These are phyloP conservation scores for Neurospora discreta DNA, from an alignment of 495 filamentous ascomycete genomes.

Conservation along the genomic window DNA sequence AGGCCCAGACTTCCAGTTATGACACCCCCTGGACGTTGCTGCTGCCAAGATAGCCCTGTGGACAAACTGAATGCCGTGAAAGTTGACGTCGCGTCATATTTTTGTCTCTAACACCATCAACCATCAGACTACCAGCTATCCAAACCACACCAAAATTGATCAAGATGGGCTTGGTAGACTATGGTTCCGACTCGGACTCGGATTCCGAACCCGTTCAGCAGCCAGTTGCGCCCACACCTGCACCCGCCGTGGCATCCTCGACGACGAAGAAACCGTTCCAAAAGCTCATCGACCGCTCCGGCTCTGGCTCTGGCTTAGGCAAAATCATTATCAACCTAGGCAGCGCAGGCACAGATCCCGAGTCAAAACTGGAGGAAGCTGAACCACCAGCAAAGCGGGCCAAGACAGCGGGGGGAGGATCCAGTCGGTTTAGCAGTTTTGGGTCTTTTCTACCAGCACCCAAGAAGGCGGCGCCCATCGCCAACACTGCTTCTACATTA, in stretches of 20 bases:
- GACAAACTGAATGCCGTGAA: not conserved
- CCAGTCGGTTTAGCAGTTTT: slow-evolving; percentile 58
- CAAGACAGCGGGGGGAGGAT: slow-evolving; percentile 37
- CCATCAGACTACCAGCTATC: not conserved
- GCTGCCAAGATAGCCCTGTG: not conserved
- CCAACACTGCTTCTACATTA: slow-evolving; percentile 6
- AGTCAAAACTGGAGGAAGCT: slow-evolving; percentile 21
- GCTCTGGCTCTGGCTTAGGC: slow-evolving; percentile 40
- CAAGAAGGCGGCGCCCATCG: slow-evolving; percentile 40
- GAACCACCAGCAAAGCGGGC: slow-evolving; percentile 64
- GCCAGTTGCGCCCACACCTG: slow-evolving; percentile 13
- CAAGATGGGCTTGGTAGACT: slow-evolving; percentile 65
- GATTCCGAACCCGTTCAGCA: slow-evolving; percentile 50
- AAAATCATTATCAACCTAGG: slow-evolving; percentile 69
- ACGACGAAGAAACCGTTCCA: slow-evolving; percentile 47
- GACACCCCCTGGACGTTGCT: not conserved
- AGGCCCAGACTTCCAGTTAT: not conserved
- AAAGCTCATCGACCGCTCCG: slow-evolving; percentile 66
- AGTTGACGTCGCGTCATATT: not conserved
- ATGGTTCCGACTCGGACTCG: slow-evolving; percentile 68
- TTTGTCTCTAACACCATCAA: not conserved
- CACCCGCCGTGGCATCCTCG: slow-evolving; percentile 15
- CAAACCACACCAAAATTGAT: not conserved
- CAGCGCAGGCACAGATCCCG: slow-evolving; percentile 24
- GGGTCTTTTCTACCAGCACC: slow-evolving; percentile 82